Base-by-base conservation (phyloP, 1,284 basidiomycete species). In the Coniferiporia weirii region DNA sequence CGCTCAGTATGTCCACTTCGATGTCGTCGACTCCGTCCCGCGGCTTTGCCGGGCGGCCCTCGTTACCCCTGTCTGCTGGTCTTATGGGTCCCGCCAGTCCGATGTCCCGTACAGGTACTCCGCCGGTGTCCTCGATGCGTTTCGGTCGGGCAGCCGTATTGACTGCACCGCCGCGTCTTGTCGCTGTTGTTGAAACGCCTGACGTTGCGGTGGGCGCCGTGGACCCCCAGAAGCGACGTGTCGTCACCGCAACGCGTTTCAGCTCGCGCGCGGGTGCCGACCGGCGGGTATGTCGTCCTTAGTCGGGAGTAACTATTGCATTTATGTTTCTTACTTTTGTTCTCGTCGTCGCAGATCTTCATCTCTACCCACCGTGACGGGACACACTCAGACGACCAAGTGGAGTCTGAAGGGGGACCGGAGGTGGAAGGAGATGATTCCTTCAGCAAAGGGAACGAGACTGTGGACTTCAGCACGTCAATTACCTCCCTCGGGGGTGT, bases 191-290 rank as follows among this genome's bases (percentile, higher is more conserved):
- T 9, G 89, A 90, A 69, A 92, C 89, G 15, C 89, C 89, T 0
- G 90, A 92, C 70, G 85, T 91, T 7, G 89, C 84, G 15, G 83
- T 91, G 43, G 89, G 89, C 27, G 88, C 89, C 36, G 89, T 92
- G 8, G 89, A 92, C 70, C 84, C 89, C 10, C 76, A 79, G 70
- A 92, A 92, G 78, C 77, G 88, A 64, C 75, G 92, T 47, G 89
- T 93, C 1, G 86, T 92, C 13, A 92, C 91, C 56, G 87, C 91
- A 7, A 94, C 91, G 36, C 76, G 91, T 61, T 94, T 94, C 72
- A 91, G 89, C 69, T 86, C 87, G 15, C 76, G 91, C 53, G 76
- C 80, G 4, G 91, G 91, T 7, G 91, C 91, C 22, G 88, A 90
- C 72, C 76, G 90, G 44, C 78, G 86, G 73, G 89, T 91, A 60